Conservation (phyloP, 179 eudicot genomes). For the Sideroxylon spinosum region DNA sequence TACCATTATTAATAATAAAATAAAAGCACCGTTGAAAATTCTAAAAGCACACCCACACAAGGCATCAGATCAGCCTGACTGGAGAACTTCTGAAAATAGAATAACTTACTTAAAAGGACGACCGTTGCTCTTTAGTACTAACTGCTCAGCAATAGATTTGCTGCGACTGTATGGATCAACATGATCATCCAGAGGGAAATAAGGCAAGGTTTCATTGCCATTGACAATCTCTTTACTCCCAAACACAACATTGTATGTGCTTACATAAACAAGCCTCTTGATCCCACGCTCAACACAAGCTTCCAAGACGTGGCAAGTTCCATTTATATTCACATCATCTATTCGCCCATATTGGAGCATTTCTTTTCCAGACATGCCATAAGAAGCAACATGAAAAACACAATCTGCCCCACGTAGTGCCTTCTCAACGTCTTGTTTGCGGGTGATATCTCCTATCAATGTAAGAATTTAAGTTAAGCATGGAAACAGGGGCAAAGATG, state of each 20-base stretch:
- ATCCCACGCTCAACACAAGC: conserved; percentile 65
- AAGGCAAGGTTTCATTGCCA: conserved; percentile 78
- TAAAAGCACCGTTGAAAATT: not conserved
- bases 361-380: conserved; percentile 97
- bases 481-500: too few species aligned
- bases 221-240: conserved; percentile 79
- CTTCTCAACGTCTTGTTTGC: conserved; percentile 60
- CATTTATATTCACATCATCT: conserved; percentile 71
- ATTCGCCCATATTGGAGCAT: conserved; percentile 85
- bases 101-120: conserved; percentile 72
- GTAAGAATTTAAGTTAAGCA: not conserved
- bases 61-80: not conserved
- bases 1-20: too few species aligned
- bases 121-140: conserved; percentile 72
- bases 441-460: conserved; percentile 58
- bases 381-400: conserved; percentile 90
- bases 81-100: not conserved
- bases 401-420: conserved; percentile 77
- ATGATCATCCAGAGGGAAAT: conserved; percentile 68
- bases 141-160: conserved; percentile 89
- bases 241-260: conserved; percentile 81
- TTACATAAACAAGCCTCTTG: conserved; percentile 80
- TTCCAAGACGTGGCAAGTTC: conserved; percentile 72
- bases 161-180: conserved; percentile 89
- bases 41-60: not conserved